These are phyloP conservation scores for Arabidopsis suecica DNA, from an alignment of 345 rosid genomes.

Conservation along the genomic window DNA sequence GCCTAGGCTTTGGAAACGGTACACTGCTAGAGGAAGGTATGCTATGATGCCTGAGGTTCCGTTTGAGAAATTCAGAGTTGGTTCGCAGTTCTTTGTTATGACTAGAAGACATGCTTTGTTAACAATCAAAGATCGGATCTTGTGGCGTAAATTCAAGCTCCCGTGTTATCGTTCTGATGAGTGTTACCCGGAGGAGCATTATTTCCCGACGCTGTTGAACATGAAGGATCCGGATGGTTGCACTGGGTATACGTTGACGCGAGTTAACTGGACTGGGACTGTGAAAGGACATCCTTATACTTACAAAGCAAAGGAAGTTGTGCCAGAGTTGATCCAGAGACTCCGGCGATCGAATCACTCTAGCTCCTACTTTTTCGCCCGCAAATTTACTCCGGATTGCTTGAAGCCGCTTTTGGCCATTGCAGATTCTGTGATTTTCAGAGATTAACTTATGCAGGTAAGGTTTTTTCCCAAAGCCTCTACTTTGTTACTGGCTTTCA, in stretches of 20 bases:
- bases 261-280: slow-evolving; percentile 96
- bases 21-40: slow-evolving; percentile 73
- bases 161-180: slow-evolving; percentile 77
- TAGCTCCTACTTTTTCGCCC: slow-evolving; percentile 77
- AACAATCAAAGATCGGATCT: slow-evolving; percentile 67
- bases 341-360: slow-evolving; percentile 75
- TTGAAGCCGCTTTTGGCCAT: slow-evolving; percentile 76
- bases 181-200: slow-evolving; percentile 98
- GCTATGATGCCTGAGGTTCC: slow-evolving; percentile 86
- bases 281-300: slow-evolving; percentile 83
- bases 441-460: slow-evolving; percentile 68
- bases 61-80: slow-evolving; percentile 68
- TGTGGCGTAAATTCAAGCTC: slow-evolving; percentile 81
- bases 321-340: slow-evolving; percentile 56
- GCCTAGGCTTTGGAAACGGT: slow-evolving; percentile 81
- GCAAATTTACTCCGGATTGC: slow-evolving; percentile 93
- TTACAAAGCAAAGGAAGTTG: slow-evolving; percentile 62
- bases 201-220: slow-evolving; percentile 85
- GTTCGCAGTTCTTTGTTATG: slow-evolving; percentile 93
- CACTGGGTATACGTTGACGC: slow-evolving; percentile 72
- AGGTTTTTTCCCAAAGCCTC: slow-evolving; percentile 32
- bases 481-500: slow-evolving; percentile 2
- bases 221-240: slow-evolving; percentile 78
- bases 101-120: slow-evolving; percentile 75
- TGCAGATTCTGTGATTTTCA: slow-evolving; percentile 77